These are phyloP conservation scores for Debaryomycetaceae sp. DNA, from an alignment of 1,139 yeast species.

Conservation along the genomic window DNA sequence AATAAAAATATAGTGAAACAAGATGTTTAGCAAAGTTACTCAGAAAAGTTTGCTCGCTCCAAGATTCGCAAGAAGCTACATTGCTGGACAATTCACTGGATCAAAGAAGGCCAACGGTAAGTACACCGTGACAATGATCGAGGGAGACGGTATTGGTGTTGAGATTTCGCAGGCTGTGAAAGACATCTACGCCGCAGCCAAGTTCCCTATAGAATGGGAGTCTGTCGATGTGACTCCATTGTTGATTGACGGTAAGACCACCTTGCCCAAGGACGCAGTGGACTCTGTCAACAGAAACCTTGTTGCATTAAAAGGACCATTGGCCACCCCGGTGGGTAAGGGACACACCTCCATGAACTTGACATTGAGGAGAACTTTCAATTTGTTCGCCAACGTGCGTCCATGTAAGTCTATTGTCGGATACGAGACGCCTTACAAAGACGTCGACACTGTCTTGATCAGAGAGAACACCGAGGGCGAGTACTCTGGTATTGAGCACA, in stretches of 20 bases:
- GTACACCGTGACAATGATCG: constrained; percentile 91
- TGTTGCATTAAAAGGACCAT: constrained; percentile 95
- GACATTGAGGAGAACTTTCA: constrained; percentile 95
- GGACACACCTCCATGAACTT: constrained; percentile 97
- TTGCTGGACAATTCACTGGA: constrained; percentile 52
- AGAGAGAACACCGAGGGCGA: constrained; percentile 99
- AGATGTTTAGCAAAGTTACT: constrained; percentile 45
- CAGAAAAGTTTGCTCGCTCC: constrained; percentile 31
- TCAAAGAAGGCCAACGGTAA: constrained; percentile 54
- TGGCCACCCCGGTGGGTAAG: constrained; percentile 98
- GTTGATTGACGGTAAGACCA: constrained; percentile 87
- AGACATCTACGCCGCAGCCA: constrained; percentile 86
- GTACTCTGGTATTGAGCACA: constrained; percentile 98
- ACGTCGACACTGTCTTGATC: constrained; percentile 92
- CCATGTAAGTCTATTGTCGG: constrained; percentile 95
- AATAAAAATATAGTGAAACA: constrained; percentile 1
- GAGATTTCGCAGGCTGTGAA: constrained; percentile 94
- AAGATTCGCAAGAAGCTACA: constrained; percentile 43
- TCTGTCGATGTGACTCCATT: constrained; percentile 94
- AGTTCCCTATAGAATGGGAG: constrained; percentile 97
- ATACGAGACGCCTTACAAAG: constrained; percentile 89
- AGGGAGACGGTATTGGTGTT: constrained; percentile 98
- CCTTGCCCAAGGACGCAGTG: constrained; percentile 89
- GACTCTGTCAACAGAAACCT: constrained; percentile 88
- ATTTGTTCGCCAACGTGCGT: constrained; percentile 94